Conservation (phyloP, 495 filamentous ascomycete genomes). For the Xylaria scruposa region DNA sequence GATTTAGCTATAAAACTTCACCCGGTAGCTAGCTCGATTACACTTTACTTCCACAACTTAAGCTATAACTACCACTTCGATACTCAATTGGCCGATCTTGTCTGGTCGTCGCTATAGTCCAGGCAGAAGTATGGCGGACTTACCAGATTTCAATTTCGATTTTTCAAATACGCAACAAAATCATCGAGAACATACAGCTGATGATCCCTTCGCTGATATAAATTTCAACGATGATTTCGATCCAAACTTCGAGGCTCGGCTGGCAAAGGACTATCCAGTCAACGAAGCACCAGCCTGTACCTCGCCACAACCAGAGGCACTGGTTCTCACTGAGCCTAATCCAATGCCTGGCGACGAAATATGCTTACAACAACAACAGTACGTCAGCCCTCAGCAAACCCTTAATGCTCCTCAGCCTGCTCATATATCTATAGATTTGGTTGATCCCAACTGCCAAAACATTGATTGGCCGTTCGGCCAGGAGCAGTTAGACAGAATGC, state of each 20-base stretch:
- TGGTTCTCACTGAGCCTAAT: neutral
- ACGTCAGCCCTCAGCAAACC: slow-evolving; percentile 3
- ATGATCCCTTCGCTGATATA: neutral
- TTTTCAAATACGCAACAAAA: neutral
- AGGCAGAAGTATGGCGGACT: neutral
- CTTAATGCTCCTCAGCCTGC: neutral
- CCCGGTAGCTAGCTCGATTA: neutral
- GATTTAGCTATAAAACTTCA: neutral
- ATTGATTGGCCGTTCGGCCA: neutral
- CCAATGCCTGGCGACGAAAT: neutral
- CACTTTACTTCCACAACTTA: neutral
- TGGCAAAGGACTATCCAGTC: slow-evolving; percentile 16
- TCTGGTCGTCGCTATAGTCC: neutral
- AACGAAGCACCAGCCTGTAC: neutral
- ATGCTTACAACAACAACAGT: neutral
- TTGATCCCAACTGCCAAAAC: too few relatives aligned
- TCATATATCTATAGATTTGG: neutral
- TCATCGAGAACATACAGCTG: neutral
- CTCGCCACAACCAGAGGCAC: neutral
- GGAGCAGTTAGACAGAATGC: neutral
- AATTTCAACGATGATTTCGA: neutral
- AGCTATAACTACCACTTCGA: slow-evolving; percentile 9
- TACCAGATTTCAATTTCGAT: neutral
- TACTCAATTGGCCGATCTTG: neutral
- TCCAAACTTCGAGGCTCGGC: neutral